Conservation (phyloP, 768 basidiomycete species). For the Trametes cinnabarina region DNA sequence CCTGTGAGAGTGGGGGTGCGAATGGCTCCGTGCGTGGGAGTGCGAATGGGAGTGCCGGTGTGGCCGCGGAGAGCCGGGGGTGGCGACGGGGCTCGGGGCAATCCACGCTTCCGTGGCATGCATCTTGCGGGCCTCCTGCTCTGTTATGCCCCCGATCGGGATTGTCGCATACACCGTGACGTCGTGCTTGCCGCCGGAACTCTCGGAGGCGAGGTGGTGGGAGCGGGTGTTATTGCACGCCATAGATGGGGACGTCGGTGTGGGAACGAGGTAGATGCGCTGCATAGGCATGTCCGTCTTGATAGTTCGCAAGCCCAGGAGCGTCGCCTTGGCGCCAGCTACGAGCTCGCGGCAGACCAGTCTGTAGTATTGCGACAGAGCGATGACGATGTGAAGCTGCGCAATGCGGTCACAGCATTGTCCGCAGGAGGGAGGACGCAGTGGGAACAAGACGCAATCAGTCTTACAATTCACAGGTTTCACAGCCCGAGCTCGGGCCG, state of each 20-base stretch:
- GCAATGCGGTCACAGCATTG: conserved; percentile 1
- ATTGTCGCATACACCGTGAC: conserved; percentile 71
- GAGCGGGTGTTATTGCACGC: conserved; percentile 4
- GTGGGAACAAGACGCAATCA: background rate
- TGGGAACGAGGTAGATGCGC: conserved; percentile 64
- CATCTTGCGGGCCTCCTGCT: conserved; percentile 47
- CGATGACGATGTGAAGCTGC: conserved; percentile 75
- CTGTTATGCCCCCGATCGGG: conserved; percentile 53
- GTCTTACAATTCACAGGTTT: background rate
- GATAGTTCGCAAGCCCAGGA: conserved; percentile 26
- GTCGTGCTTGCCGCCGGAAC: conserved; percentile 12
- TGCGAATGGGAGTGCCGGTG: conserved; percentile 31
- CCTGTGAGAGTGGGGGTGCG: conserved; percentile 25
- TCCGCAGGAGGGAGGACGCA: background rate
- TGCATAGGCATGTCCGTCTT: conserved; percentile 39
- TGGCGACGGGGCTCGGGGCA: conserved; percentile 17
- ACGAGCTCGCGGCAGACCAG: conserved; percentile 40
- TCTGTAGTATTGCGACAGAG: conserved; percentile 64
- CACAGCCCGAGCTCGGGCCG: background rate
- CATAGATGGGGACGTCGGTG: conserved; percentile 26
- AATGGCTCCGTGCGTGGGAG: conserved; percentile 26
- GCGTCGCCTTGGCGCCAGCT: conserved; percentile 29
- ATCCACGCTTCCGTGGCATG: conserved; percentile 70
- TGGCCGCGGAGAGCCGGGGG: conserved; percentile 20
- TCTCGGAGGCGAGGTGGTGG: conserved; percentile 8